Evolutionary conservation across 2,329 filamentous ascomycete species (phyloP).

Genomic region (Dothistroma pini): DNA sequence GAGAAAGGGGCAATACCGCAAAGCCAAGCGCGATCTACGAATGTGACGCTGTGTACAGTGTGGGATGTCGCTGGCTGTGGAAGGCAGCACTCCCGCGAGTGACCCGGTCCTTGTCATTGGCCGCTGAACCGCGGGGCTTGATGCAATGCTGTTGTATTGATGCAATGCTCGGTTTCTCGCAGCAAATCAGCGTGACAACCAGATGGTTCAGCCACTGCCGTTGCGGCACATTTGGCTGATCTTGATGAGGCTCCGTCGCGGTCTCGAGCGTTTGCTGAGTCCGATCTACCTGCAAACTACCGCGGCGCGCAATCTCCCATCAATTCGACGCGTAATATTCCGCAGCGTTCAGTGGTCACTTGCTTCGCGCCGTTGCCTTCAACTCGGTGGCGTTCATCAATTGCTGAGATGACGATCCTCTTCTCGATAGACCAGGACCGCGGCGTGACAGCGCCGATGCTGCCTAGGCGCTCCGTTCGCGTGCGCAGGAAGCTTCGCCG

Average conservation of each 20-base stretch:
- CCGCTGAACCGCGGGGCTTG: neutral
- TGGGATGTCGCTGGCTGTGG: neutral
- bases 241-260: neutral
- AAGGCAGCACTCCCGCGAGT: neutral
- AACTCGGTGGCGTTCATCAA: neutral
- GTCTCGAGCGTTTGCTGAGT: neutral
- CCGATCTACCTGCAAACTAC: neutral
- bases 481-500: neutral
- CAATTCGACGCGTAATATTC: neutral
- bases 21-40: neutral
- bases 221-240: neutral
- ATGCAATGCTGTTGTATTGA: neutral
- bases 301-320: neutral
- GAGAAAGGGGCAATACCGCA: constrained; percentile 1
- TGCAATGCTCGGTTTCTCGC: neutral
- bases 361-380: neutral
- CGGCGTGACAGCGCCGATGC: neutral
- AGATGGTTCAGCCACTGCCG: neutral
- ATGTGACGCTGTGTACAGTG: constrained; percentile 2
- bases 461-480: neutral
- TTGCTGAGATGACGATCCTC: neutral
- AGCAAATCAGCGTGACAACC: neutral
- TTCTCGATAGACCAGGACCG: neutral
- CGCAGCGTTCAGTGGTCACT: neutral
- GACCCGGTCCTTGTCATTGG: constrained; percentile 2